Evolutionary conservation across 2,329 filamentous ascomycete genomes (phyloP).

Genomic region (Fusarium mangiferae): DNA sequence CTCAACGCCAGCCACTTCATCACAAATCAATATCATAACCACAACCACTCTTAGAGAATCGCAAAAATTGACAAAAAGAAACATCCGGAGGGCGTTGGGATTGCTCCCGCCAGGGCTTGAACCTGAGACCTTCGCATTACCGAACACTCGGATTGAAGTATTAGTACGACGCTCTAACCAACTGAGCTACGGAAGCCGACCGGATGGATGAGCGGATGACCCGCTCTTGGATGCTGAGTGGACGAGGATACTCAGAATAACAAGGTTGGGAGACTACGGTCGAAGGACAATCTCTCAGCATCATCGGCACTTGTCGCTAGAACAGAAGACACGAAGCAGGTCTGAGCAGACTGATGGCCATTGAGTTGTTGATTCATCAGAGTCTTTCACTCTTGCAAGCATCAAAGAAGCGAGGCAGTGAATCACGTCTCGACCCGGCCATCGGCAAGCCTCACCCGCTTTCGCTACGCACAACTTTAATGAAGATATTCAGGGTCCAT

Average conservation of each 20-base stretch:
- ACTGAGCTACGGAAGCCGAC: conserved; percentile 42
- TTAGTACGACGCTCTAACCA: conserved; percentile 31
- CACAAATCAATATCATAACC: background rate
- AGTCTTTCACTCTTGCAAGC: background rate
- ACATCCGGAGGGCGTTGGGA: conserved; percentile 18
- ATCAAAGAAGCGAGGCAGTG: background rate
- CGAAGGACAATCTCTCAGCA: background rate
- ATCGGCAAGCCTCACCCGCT: background rate
- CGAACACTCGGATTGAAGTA: conserved; percentile 22
- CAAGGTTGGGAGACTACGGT: background rate
- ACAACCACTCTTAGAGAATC: background rate
- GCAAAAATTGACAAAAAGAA: conserved; percentile 19
- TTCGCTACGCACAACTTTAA: conserved; percentile 3
- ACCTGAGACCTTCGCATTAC: conserved; percentile 28
- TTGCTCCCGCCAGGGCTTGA: conserved; percentile 30
- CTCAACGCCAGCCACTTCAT: background rate
- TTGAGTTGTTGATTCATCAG: background rate
- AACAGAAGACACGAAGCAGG: background rate
- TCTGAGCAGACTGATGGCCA: background rate
- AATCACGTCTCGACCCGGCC: background rate
- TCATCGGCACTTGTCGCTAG: background rate
- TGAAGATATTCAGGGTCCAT: conserved; percentile 32
- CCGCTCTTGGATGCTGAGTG: conserved; percentile 20
- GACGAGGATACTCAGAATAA: background rate
- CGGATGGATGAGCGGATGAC: conserved; percentile 18